Evolutionary conservation across 768 basidiomycete genomes (phyloP), one percentile per base, ranked within the genome.

Genomic region (Xerocomellus amylosporus): DNA sequence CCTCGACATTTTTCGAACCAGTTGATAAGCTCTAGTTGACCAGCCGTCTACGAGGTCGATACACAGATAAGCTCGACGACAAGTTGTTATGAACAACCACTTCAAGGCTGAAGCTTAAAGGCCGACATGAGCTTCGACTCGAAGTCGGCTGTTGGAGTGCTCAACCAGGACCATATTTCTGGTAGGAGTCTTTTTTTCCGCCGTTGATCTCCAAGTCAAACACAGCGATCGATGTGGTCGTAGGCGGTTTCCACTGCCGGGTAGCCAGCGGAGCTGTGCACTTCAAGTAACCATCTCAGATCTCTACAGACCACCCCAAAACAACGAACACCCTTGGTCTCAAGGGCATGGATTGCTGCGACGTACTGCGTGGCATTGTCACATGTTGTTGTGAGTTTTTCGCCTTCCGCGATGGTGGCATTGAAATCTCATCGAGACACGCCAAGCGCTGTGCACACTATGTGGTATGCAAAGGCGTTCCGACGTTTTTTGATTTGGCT

Each of bases 321-420:
- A 48, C 54, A 34, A 17, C 56, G n/a, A 40, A 37, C 19, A 34
- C 4, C 14, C 12, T 20, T 20, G 10, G 13, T 9, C 20, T 39
- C 26, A 24, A 41, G 28, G 34, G 19, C 15, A 66, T 65, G 64
- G 67, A 67, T 40, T 64, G 55, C 42, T 69, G 66, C 20, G 64
- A 69, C 20, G 15, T 58, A n/a, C 37, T 67, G 33, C 54, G 62
- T 28, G 58, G 56, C 30, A 51, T 67, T 22, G 0, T 54, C 4
- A 58, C 58, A 8, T 69, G 67, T 45, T 64, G 64, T 30, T 62
- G 63, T 59, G 42, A 55, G 61, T 53, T 22, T 33, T 37, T 20
- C 9, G 20, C 24, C 20, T 40, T 39, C 0, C 15, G 5, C 30
- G 30, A 39, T 43, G 31, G 46, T 33, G 26, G 42, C 12, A 17